Percentiles rank a stretch among this genome's conserved stretches.
phyloP scores from a whole-genome alignment of 345 rosid genomes.

The Excoecaria cochinchinensis region DNA sequence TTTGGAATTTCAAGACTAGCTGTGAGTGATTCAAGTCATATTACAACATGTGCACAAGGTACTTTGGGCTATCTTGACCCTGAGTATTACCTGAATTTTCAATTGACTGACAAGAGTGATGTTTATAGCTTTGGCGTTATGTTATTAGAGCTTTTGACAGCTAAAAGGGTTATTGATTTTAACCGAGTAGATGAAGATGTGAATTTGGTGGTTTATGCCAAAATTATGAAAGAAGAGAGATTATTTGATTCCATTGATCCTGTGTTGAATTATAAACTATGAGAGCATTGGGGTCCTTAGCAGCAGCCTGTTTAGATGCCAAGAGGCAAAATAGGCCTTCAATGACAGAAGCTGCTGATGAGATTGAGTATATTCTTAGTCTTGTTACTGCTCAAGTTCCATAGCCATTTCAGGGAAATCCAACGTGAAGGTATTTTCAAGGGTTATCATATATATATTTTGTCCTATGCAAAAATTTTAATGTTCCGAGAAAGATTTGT shows the following conservation, averaged over 20 bases:
- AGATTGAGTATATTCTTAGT: conserved; percentile 43
- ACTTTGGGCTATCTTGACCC: conserved; percentile 65
- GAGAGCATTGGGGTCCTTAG: conserved; percentile 44
- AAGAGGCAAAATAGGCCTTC: conserved; percentile 50
- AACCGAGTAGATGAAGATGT: conserved; percentile 50
- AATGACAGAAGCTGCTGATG: conserved; percentile 47
- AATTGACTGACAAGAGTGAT: conserved; percentile 58
- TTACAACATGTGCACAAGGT: conserved; percentile 56
- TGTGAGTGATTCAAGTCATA: conserved; percentile 36
- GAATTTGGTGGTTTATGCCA: conserved; percentile 45
- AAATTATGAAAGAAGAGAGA: conserved; percentile 40
- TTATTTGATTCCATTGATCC: conserved; percentile 46
- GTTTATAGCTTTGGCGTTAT: conserved; percentile 67
- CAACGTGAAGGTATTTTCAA: not conserved
- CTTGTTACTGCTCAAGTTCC: conserved; percentile 24
- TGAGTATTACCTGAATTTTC: conserved; percentile 55
- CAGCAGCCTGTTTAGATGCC: conserved; percentile 47
- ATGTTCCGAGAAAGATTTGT: too few relatives aligned
- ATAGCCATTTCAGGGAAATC: not conserved
- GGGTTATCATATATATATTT: too few relatives aligned
- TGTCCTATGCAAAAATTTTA: too few relatives aligned
- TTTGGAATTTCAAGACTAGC: conserved; percentile 56
- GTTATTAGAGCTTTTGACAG: conserved; percentile 49
- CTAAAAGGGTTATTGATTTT: conserved; percentile 49
- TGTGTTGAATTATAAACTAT: conserved; percentile 38